Percentiles rank a stretch among this genome's conserved stretches.
Evolutionary conservation across 495 filamentous ascomycete genomes (phyloP).

Genomic region (Penicillium turbatum): DNA sequence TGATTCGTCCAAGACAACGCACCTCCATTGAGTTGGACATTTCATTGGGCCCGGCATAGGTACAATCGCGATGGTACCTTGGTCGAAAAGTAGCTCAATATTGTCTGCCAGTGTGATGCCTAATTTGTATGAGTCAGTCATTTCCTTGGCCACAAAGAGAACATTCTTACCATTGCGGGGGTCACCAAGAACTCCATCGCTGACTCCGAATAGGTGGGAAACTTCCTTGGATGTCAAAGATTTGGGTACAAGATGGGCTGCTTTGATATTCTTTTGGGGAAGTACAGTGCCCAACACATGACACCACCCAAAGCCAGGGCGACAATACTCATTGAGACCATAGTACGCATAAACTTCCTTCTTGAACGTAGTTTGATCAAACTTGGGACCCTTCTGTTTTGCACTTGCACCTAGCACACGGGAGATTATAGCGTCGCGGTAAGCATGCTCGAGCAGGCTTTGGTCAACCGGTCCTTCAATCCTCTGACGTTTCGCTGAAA

Average conservation of each 20-base stretch:
- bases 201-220: background rate
- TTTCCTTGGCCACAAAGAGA: background rate
- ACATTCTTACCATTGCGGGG: background rate
- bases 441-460: background rate
- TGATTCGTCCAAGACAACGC: conserved; percentile 11
- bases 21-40: conserved; percentile 7
- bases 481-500: background rate
- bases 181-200: background rate
- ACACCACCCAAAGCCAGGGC: background rate
- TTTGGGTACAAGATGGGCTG: background rate
- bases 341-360: background rate
- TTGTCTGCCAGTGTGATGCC: background rate
- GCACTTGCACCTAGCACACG: background rate
- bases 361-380: background rate
- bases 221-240: background rate
- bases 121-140: background rate
- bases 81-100: conserved; percentile 6
- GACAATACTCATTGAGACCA: background rate
- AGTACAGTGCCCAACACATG: background rate
- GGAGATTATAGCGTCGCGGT: background rate
- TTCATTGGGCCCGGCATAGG: conserved; percentile 4
- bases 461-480: background rate
- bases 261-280: background rate
- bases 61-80: conserved; percentile 5
- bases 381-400: background rate